A percentile compares a stretch with the other conserved stretches of the same genome.
phyloP scores from a whole-genome alignment of 2,329 filamentous ascomycete species.

The Penicillium nordicum region DNA sequence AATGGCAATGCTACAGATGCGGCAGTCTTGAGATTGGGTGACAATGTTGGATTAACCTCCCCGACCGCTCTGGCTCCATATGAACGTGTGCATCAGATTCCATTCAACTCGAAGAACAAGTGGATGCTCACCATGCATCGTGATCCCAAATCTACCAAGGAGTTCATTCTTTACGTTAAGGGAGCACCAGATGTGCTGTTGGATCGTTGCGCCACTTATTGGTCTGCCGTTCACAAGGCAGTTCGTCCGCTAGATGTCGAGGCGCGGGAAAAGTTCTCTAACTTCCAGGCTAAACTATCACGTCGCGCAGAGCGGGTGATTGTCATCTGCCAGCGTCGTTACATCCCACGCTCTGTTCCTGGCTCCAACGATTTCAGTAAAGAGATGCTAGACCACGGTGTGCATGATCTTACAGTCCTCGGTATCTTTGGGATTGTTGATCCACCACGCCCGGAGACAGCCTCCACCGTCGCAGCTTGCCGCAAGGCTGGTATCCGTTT shows the following conservation, averaged over 20 bases:
- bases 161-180: constrained; percentile 57
- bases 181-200: constrained; percentile 74
- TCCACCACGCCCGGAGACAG: constrained; percentile 38
- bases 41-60: constrained; percentile 58
- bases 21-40: constrained; percentile 68
- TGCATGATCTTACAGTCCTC: constrained; percentile 47
- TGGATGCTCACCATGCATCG: constrained; percentile 65
- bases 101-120: constrained; percentile 82
- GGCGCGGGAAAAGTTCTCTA: constrained; percentile 51
- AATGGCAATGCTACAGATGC: constrained; percentile 76
- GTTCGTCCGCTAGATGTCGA: constrained; percentile 50
- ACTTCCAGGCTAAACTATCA: constrained; percentile 65
- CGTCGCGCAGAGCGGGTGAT: constrained; percentile 68
- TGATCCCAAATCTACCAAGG: constrained; percentile 32
- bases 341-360: constrained; percentile 44
- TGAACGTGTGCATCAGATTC: constrained; percentile 65
- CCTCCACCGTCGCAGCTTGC: constrained; percentile 34
- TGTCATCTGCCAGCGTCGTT: constrained; percentile 61
- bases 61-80: constrained; percentile 57
- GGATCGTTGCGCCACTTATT: constrained; percentile 59
- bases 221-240: constrained; percentile 55
- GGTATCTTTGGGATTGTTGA: constrained; percentile 52
- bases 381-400: constrained; percentile 44
- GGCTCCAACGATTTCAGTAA: constrained; percentile 51
- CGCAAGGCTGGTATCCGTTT: constrained; percentile 39